These are phyloP conservation scores for Trametes gibbosa DNA, from an alignment of 768 basidiomycete genomes.

Conservation along the genomic window DNA sequence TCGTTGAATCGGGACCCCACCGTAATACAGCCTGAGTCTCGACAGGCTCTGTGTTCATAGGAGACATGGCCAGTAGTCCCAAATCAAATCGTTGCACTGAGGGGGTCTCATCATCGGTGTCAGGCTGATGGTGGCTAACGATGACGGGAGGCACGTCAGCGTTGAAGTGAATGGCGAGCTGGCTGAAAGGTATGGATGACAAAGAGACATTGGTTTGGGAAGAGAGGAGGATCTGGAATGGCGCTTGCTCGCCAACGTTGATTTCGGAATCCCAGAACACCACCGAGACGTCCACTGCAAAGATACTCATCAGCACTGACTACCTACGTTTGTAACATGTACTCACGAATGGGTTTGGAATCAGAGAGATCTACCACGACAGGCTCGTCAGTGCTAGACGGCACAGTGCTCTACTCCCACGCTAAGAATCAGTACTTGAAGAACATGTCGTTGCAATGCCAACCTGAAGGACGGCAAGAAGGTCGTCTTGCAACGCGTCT, in stretches of 20 bases:
- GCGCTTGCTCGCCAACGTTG: conserved; percentile 54
- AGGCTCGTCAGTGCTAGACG: conserved; percentile 51
- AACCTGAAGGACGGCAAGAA: conserved; percentile 73
- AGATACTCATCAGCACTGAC: not conserved
- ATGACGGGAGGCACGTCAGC: conserved; percentile 46
- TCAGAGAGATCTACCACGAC: conserved; percentile 64
- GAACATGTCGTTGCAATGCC: conserved; percentile 2
- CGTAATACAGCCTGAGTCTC: conserved; percentile 44
- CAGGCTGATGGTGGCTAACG: conserved; percentile 41
- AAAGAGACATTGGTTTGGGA: conserved; percentile 50
- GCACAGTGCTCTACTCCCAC: conserved; percentile 63
- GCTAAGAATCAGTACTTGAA: not conserved
- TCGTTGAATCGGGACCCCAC: conserved; percentile 52
- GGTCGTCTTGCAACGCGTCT: conserved; percentile 59
- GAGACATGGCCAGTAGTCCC: conserved; percentile 31
- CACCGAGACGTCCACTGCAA: conserved; percentile 58
- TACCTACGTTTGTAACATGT: no score
- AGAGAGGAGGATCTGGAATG: conserved; percentile 73
- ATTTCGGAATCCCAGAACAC: conserved; percentile 72
- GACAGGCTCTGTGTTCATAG: conserved; percentile 16
- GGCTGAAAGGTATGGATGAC: conserved; percentile 57
- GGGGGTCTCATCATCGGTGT: conserved; percentile 1
- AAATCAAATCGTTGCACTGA: conserved; percentile 46
- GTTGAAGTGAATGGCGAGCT: conserved; percentile 60
- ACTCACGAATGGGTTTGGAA: conserved; percentile 60